Evolutionary conservation across 257 asterid species (phyloP).

Genomic region (Paraleonurus japonicus): DNA sequence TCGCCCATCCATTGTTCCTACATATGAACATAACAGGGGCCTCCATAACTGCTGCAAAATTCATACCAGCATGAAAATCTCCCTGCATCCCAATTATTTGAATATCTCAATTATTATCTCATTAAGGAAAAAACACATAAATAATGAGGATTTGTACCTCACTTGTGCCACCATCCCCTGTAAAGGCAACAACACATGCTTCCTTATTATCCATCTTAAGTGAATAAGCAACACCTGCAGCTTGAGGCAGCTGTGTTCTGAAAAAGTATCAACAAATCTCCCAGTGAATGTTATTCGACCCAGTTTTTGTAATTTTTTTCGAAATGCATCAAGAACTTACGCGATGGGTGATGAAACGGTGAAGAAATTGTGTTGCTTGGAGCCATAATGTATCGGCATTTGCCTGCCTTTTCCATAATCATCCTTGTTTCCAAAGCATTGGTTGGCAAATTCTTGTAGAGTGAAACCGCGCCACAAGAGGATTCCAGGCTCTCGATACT

Average conservation of each 20-base stretch:
- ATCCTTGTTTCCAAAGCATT: conserved; percentile 66
- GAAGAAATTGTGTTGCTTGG: conserved; percentile 61
- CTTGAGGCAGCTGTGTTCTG: conserved; percentile 98
- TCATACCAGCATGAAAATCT: conserved; percentile 88
- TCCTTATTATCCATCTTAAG: conserved; percentile 82
- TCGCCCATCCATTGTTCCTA: conserved; percentile 98
- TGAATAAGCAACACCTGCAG: conserved; percentile 91
- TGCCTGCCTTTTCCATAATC: conserved; percentile 94
- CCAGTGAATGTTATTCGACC: not conserved
- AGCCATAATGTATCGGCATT: conserved; percentile 92
- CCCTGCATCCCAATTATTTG: conserved; percentile 52
- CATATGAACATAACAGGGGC: conserved; percentile 77
- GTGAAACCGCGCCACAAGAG: conserved; percentile 89
- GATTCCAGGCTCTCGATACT: conserved; percentile 93
- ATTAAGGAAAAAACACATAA: too few species aligned
- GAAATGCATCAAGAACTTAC: conserved; percentile 52
- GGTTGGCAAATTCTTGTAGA: conserved; percentile 75
- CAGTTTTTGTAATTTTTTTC: too few species aligned
- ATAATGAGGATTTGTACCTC: conserved; percentile 60
- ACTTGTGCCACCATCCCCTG: conserved; percentile 88
- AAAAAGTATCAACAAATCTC: conserved; percentile 5
- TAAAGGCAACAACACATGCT: conserved; percentile 72
- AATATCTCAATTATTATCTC: not conserved
- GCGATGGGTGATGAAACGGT: conserved; percentile 86
- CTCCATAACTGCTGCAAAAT: conserved; percentile 86